Base-by-base conservation (phyloP, 768 basidiomycete genomes). In the Agrocybe pediades region DNA sequence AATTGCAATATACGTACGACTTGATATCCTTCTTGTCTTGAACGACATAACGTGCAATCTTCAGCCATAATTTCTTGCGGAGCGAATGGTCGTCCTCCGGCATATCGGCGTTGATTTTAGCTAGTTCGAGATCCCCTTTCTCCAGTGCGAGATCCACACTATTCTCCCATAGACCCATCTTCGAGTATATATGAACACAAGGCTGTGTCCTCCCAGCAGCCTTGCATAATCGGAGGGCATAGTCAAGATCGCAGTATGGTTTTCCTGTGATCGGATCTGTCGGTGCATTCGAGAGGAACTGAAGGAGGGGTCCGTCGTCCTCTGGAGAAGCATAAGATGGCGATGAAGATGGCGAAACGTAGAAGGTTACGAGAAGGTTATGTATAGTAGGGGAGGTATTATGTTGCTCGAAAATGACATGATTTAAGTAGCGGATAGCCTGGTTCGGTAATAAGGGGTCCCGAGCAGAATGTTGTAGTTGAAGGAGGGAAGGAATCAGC, bases 11-110 rank as follows among this genome's bases (percentile, higher is more conserved):
- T 23, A 82, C 95, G 60, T 70, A 97, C 97, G 92, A 86, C 77
- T 97, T 96, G 70, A 99, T 96, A 60, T 98, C 97, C 65, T 95
- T 89, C 78, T 97, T 92, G 72, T 98, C 93, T 65, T 96, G 94
- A 13, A 99, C 95, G 40, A 98, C 95, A 71, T 95, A 95, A 58
- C 89, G 90, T n/a, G 97, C 97, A 61, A 98, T 94, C 76, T 98
- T 98, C 49, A 99, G 75, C 97, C 97, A 99, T 48, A 99, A 75
- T 69, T 94, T 95, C 77, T 96, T 98, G 56, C 92, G 75, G 57
- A 98, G 65, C 27, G 83, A 82, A 48, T 84, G 84, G 63, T 98
- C 95, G 55, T 94, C 94, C 60, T 92, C 92, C 7, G 93, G 94
- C 81, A 88, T 88, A 66, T 99, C 93, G 2, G 97, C 97, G 61